These are phyloP conservation scores for Arthrinium phaeospermum DNA, from an alignment of 2,329 filamentous ascomycete genomes.

Conservation along the genomic window DNA sequence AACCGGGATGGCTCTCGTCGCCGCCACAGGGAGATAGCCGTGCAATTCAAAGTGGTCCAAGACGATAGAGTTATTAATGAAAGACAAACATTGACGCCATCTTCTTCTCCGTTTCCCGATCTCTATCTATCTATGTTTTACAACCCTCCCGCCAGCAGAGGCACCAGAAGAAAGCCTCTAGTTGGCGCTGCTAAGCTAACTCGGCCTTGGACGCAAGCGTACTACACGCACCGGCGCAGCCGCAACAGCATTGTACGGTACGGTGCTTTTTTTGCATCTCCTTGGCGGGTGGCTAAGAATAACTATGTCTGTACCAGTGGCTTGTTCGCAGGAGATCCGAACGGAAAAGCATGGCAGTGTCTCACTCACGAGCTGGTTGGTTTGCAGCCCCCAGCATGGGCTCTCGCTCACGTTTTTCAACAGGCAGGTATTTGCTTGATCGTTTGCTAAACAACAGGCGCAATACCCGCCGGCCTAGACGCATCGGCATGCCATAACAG, in stretches of 20 bases:
- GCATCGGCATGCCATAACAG: not conserved
- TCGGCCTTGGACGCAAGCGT: not conserved
- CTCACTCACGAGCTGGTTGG: not conserved
- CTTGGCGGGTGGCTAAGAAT: not conserved
- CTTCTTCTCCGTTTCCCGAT: not conserved
- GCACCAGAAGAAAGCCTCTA: not conserved
- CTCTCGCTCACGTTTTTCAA: not conserved
- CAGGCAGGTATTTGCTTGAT: not conserved
- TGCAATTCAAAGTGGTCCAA: not conserved
- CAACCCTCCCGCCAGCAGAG: not conserved
- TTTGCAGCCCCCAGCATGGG: not conserved
- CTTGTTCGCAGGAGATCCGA: not conserved
- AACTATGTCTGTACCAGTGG: not conserved
- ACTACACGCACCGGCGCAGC: not conserved
- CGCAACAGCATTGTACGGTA: not conserved
- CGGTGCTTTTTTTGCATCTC: not conserved
- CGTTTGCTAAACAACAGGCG: not conserved
- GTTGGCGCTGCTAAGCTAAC: not conserved
- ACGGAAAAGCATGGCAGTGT: not conserved
- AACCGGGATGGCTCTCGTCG: not conserved
- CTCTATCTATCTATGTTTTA: not conserved
- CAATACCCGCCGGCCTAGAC: not conserved
- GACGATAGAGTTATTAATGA: not conserved
- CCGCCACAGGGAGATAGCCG: not conserved
- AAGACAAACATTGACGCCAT: constrained; percentile 1